Evolutionary conservation across 1,284 basidiomycete genomes (phyloP).

Genomic region (Ustilago xerochloae): DNA sequence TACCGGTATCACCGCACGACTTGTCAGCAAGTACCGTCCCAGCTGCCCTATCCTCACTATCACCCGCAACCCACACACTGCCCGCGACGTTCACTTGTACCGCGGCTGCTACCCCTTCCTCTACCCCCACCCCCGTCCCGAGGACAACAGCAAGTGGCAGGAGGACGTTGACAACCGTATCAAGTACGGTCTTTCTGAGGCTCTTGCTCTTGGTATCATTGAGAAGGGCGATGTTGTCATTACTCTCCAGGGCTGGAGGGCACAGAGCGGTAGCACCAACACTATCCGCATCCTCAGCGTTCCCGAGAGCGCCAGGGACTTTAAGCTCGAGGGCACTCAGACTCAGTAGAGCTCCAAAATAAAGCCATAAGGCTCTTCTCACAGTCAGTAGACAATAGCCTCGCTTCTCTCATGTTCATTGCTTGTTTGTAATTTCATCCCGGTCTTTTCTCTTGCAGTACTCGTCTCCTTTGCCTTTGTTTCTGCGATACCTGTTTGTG

Average conservation of each 20-base stretch:
- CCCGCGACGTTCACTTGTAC: conserved; percentile 95
- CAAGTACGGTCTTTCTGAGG: conserved; percentile 84
- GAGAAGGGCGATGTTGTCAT: conserved; percentile 89
- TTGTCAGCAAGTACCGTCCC: conserved; percentile 97
- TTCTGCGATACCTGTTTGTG: background rate
- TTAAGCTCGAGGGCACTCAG: conserved; percentile 63
- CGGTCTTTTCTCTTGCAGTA: conserved; percentile 16
- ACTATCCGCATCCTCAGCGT: conserved; percentile 65
- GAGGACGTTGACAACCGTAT: conserved; percentile 79
- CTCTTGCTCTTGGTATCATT: conserved; percentile 88
- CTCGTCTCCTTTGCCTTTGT: background rate
- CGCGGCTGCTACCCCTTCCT: conserved; percentile 97
- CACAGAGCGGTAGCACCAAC: conserved; percentile 87
- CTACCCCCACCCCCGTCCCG: conserved; percentile 91
- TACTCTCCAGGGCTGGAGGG: conserved; percentile 98
- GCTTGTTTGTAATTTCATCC: conserved; percentile 25
- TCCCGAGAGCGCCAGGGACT: conserved; percentile 60
- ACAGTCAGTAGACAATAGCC: background rate
- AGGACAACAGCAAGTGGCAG: conserved; percentile 90
- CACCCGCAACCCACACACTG: conserved; percentile 93
- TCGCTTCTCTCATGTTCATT: background rate
- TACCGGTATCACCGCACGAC: conserved; percentile 88
- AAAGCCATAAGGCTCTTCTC: background rate
- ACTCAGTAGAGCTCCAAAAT: background rate
- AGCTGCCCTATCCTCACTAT: conserved; percentile 88